Base-by-base conservation (phyloP, 495 filamentous ascomycete genomes). In the Neurospora tetraspora region DNA sequence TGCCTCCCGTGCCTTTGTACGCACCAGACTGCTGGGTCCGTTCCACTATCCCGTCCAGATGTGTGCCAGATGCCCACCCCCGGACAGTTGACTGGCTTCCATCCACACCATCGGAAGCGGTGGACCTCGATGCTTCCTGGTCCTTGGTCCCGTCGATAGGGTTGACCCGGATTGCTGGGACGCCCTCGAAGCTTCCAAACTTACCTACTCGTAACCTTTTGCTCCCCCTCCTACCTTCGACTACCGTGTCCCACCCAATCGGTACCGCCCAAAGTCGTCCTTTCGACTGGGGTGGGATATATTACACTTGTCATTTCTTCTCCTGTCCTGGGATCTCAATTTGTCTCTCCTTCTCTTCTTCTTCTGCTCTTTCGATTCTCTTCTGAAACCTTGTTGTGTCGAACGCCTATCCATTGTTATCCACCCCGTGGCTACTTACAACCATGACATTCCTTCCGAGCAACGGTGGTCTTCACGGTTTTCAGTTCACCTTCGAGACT, bases 401-500 rank as follows among this genome's bases (percentile, higher is more conserved):
- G n/a, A 71, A 43, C 39, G 5, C 11, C 5, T 14, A 27, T 27
- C 47, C 47, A 59, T 27, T 6, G 10, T 14, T 14, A 27, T 27
- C 47, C 11, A 6, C 5, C 10, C 10, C 4, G 10, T 27, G 5
- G 20, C 36, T 8, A 18, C 70, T 2, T 3, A 31, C 38, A 73
- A 3, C 71, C 61, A 38, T 47, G 74, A 53, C 70, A 65, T 71
- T 68, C 14, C 68, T 34, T 27, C 43, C 71, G 39, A 74, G 37
- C 42, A 38, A 65, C 68, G 70, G 40, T 42, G 70, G 75, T 72
- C 34, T 75, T 16, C 73, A 75, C 31, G 73, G 71, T 43, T 79
- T 76, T 45, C 73, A 78, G 47, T 83, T 83, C 71, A 81, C 79
- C 39, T 83, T 83, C 53, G 81, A 82, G 65, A 68, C 74, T 8